Conservation (phyloP, 2,329 filamentous ascomycete genomes). For the Xylariaceae sp. region DNA sequence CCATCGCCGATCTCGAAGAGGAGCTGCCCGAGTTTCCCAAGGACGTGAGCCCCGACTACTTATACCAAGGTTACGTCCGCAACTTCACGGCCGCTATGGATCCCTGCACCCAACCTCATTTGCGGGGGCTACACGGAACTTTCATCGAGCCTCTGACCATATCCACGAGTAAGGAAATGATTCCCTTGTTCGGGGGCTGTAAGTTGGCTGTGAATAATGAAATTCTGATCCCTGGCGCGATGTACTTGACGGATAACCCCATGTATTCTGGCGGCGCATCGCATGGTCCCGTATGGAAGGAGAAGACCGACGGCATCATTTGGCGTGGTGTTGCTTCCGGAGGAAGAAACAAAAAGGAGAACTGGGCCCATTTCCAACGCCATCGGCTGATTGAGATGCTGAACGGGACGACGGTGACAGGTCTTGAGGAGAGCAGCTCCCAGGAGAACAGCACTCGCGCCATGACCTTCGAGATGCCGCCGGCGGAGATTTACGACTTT, state of each 20-base stretch:
- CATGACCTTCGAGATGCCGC: slow-evolving; percentile 46
- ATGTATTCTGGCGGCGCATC: slow-evolving; percentile 54
- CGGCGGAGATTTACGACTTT: slow-evolving; percentile 37
- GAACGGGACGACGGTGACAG: slow-evolving; percentile 54
- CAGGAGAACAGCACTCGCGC: background rate
- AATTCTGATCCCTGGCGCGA: slow-evolving; percentile 57
- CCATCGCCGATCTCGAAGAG: slow-evolving; percentile 28
- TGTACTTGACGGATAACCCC: slow-evolving; percentile 56
- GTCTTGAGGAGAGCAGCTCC: slow-evolving; percentile 36
- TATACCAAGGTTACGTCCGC: slow-evolving; percentile 41
- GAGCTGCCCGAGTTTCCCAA: slow-evolving; percentile 22
- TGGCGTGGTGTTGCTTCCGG: slow-evolving; percentile 66
- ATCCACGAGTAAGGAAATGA: slow-evolving; percentile 43
- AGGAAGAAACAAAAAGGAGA: slow-evolving; percentile 46
- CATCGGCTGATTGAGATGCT: slow-evolving; percentile 67
- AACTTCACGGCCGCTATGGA: slow-evolving; percentile 55
- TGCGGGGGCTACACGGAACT: slow-evolving; percentile 48
- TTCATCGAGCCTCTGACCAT: slow-evolving; percentile 49
- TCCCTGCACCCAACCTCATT: slow-evolving; percentile 53
- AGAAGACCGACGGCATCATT: slow-evolving; percentile 51
- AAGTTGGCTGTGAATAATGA: slow-evolving; percentile 58
- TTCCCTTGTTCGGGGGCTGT: slow-evolving; percentile 56
- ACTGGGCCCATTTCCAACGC: slow-evolving; percentile 67
- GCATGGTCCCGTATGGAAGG: slow-evolving; percentile 53
- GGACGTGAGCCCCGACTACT: slow-evolving; percentile 22